phyloP scores from a whole-genome alignment of 2,329 filamentous ascomycete species.

The Aspergillus sp. region DNA sequence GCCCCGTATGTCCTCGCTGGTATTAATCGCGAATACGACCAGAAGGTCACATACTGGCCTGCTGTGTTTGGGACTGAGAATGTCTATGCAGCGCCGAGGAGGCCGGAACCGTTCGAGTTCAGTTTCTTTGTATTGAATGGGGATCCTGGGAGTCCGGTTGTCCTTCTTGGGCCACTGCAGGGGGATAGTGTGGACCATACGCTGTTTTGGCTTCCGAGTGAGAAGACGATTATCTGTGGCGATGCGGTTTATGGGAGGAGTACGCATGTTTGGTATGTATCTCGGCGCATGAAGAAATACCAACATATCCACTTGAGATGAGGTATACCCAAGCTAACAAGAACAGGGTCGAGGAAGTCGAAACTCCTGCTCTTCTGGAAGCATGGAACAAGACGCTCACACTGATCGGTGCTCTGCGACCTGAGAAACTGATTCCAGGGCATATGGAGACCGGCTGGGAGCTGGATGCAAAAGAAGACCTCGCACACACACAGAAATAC shows the following conservation, averaged over 20 bases:
- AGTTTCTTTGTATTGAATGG: constrained; percentile 31
- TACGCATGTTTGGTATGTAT: constrained; percentile 29
- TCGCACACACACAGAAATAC: constrained; percentile 17
- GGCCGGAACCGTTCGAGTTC: constrained; percentile 5
- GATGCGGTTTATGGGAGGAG: constrained; percentile 28
- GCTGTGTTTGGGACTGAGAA: too few species aligned
- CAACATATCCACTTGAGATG: too few species aligned
- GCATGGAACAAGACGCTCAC: constrained; percentile 26
- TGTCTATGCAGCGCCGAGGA: too few species aligned
- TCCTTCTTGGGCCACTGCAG: constrained; percentile 32
- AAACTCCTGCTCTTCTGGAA: constrained; percentile 21
- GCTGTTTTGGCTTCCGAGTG: constrained; percentile 31
- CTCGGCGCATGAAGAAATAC: too few species aligned
- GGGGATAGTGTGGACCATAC: constrained; percentile 32
- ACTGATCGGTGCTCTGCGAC: constrained; percentile 28
- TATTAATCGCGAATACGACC: too few species aligned
- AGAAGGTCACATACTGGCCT: too few species aligned
- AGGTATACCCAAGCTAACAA: too few species aligned
- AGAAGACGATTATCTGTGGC: constrained; percentile 27
- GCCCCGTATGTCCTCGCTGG: too few species aligned
- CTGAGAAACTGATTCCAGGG: constrained; percentile 30
- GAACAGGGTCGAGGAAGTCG: constrained; percentile 30
- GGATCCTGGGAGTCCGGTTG: constrained; percentile 23
- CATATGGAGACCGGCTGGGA: constrained; percentile 30
- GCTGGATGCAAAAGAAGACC: constrained; percentile 15